Conservation (phyloP, 495 filamentous ascomycete species). For the Lasiosphaeriaceae sp. region DNA sequence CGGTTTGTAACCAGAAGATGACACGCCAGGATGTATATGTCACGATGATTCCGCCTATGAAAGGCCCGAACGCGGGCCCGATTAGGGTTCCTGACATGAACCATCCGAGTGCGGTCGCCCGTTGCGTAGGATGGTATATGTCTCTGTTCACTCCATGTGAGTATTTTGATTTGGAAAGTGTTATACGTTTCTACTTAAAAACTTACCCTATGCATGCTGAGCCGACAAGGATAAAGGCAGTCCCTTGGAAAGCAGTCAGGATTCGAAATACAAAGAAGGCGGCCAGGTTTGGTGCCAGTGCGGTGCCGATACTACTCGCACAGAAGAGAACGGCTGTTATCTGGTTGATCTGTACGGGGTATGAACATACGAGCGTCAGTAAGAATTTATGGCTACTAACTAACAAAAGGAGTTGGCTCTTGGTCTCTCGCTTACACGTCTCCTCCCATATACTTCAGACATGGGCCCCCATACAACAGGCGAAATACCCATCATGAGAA, state of each 20-base stretch:
- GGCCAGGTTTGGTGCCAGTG: slow-evolving; percentile 61
- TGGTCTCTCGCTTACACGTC: slow-evolving; percentile 37
- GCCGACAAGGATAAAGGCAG: slow-evolving; percentile 62
- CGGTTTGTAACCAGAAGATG: slow-evolving; percentile 71
- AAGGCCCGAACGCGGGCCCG: slow-evolving; percentile 68
- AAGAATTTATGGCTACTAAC: not conserved
- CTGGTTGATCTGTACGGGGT: slow-evolving; percentile 39
- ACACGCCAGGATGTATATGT: slow-evolving; percentile 65
- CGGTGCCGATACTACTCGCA: slow-evolving; percentile 61
- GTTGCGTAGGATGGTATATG: slow-evolving; percentile 60
- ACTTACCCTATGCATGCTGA: slow-evolving; percentile 53
- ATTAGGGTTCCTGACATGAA: slow-evolving; percentile 66
- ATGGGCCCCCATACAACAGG: slow-evolving; percentile 66
- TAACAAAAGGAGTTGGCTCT: slow-evolving; percentile 18
- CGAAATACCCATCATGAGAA: slow-evolving; percentile 66
- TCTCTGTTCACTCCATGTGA: slow-evolving; percentile 37
- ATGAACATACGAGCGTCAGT: not conserved
- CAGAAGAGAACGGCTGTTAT: slow-evolving; percentile 57
- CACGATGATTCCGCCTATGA: slow-evolving; percentile 64
- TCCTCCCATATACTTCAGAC: slow-evolving; percentile 62
- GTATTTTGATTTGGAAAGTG: not conserved
- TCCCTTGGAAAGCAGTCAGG: slow-evolving; percentile 68
- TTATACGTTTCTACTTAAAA: not conserved
- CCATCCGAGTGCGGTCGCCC: slow-evolving; percentile 66
- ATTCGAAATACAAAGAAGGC: slow-evolving; percentile 67